Conservation (phyloP, 148 eudicot genomes). For the Simmondsia chinensis region DNA sequence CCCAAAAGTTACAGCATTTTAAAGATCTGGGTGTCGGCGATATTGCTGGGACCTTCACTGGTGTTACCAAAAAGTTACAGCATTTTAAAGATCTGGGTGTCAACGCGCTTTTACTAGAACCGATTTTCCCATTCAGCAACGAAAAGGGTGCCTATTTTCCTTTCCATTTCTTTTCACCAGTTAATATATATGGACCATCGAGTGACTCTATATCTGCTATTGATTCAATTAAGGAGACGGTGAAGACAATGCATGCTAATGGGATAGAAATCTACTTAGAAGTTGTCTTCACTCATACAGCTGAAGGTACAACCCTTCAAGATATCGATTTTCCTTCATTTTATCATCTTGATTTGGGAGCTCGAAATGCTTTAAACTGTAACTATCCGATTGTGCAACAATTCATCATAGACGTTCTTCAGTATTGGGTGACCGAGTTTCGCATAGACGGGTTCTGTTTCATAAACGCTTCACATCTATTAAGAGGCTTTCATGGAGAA, state of each 20-base stretch:
- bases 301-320: slow-evolving; percentile 28
- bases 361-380: slow-evolving; percentile 54
- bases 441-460: slow-evolving; percentile 93
- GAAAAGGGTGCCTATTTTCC: slow-evolving; percentile 74
- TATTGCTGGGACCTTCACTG: slow-evolving; percentile 69
- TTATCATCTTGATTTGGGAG: slow-evolving; percentile 21
- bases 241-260: slow-evolving; percentile 63
- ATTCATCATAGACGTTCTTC: slow-evolving; percentile 71
- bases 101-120: slow-evolving; percentile 76
- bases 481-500: slow-evolving; percentile 72
- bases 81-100: slow-evolving; percentile 78
- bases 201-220: slow-evolving; percentile 36
- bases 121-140: slow-evolving; percentile 54
- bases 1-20: slow-evolving; percentile 64
- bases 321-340: slow-evolving; percentile 56
- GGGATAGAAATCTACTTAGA: slow-evolving; percentile 86
- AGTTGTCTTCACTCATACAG: slow-evolving; percentile 82
- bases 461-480: slow-evolving; percentile 54
- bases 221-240: slow-evolving; percentile 79
- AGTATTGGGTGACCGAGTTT: slow-evolving; percentile 80
- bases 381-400: slow-evolving; percentile 76
- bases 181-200: slow-evolving; percentile 45
- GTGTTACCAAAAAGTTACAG: slow-evolving; percentile 52
- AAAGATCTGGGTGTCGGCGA: slow-evolving; percentile 74
- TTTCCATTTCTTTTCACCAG: slow-evolving; percentile 63